A percentile compares a stretch with the other conserved stretches of the same genome.
Evolutionary conservation across 2,329 filamentous ascomycete species (phyloP).

Genomic region (Karstenula rhodostoma): DNA sequence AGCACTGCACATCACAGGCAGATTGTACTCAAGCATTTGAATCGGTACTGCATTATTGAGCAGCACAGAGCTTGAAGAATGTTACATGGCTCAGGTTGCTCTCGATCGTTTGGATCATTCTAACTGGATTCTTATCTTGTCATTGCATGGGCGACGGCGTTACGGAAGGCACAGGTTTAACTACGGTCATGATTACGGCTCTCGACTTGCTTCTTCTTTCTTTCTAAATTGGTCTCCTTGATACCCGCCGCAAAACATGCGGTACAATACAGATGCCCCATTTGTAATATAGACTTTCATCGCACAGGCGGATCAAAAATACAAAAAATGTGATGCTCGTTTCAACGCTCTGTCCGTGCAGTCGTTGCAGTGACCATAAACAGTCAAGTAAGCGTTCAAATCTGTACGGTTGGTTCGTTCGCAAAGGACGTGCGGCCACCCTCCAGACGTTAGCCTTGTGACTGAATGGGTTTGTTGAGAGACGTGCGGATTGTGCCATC

Average conservation of each 20-base stretch:
- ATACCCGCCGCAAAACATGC: constrained; percentile 13
- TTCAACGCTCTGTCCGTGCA: neutral
- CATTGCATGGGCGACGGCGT: constrained; percentile 18
- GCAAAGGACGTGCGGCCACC: neutral
- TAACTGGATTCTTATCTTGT: neutral
- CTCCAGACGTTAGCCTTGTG: neutral
- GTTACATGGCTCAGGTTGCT: neutral
- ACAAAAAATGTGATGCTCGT: neutral
- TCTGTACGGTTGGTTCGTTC: neutral
- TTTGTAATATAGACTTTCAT: neutral
- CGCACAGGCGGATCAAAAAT: neutral
- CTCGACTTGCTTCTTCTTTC: neutral
- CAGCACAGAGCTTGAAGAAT: neutral
- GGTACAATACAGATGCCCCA: constrained; percentile 1
- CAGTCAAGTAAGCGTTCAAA: neutral
- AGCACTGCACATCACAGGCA: neutral
- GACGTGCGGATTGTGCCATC: neutral
- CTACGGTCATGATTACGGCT: neutral
- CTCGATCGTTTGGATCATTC: neutral
- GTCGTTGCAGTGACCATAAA: neutral
- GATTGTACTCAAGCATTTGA: too few species aligned
- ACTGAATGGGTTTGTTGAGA: constrained; percentile 4
- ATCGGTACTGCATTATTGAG: neutral
- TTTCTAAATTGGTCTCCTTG: constrained; percentile 6
- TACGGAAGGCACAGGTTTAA: neutral